phyloP scores from a whole-genome alignment of 129 eudicot genomes.

The Tanacetum coccineum region DNA sequence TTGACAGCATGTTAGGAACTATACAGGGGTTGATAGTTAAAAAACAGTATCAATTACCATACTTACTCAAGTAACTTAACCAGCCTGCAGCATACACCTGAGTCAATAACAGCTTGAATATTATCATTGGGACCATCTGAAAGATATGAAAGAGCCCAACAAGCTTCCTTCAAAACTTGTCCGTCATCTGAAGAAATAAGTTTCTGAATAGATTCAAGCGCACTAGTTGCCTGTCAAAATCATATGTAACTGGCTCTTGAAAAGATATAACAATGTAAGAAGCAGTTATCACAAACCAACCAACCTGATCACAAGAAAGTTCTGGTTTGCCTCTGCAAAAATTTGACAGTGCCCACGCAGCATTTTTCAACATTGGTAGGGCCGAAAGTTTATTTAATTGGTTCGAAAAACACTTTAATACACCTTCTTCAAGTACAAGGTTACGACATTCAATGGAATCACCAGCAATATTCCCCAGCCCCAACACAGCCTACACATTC shows the following conservation, averaged over 20 bases:
- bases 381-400: conserved; percentile 69
- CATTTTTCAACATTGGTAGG: conserved; percentile 71
- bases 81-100: conserved; percentile 56
- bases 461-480: conserved; percentile 83
- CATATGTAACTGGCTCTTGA: neutral
- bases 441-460: conserved; percentile 82
- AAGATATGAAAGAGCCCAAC: conserved; percentile 73
- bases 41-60: too few species aligned
- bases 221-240: conserved; percentile 58
- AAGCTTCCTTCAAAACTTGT: conserved; percentile 69
- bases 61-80: conserved; percentile 58
- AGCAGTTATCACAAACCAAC: conserved; percentile 4
- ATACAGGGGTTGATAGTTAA: too few species aligned
- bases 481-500: conserved; percentile 74
- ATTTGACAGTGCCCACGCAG: conserved; percentile 82
- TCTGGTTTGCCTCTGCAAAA: conserved; percentile 86
- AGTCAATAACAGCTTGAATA: conserved; percentile 64
- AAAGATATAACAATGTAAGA: neutral
- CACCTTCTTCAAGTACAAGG: conserved; percentile 62
- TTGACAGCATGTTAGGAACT: too few species aligned
- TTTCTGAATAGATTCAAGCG: conserved; percentile 65
- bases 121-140: conserved; percentile 72
- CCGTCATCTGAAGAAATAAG: conserved; percentile 72
- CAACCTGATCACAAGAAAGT: conserved; percentile 67
- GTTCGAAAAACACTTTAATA: conserved; percentile 53